phyloP scores from a whole-genome alignment of 1,284 basidiomycete species.

The Fomitiporia mediterranea region DNA sequence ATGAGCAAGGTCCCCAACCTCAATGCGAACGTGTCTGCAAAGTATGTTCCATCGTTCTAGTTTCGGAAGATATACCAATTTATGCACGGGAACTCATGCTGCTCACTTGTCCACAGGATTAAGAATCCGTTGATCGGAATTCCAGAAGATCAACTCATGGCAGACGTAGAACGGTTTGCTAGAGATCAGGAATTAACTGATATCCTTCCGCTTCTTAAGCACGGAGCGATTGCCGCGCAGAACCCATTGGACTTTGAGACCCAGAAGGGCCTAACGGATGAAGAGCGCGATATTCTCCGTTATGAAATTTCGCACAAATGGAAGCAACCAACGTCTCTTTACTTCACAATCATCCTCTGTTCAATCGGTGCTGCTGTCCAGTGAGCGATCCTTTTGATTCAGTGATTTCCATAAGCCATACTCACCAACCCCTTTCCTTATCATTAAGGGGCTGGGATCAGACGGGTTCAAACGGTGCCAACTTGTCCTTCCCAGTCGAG shows the following conservation, averaged over 20 bases:
- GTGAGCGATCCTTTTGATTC: slow-evolving; percentile 37
- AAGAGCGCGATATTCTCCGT: slow-evolving; percentile 44
- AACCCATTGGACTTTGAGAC: slow-evolving; percentile 46
- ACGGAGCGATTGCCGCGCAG: slow-evolving; percentile 59
- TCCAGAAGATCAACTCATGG: slow-evolving; percentile 37
- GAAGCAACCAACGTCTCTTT: slow-evolving; percentile 49
- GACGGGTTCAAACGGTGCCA: slow-evolving; percentile 59
- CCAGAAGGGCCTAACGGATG: slow-evolving; percentile 45
- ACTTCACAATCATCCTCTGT: slow-evolving; percentile 51
- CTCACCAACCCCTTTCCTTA: too few relatives aligned
- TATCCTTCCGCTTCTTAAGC: slow-evolving; percentile 40
- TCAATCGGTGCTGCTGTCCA: slow-evolving; percentile 67
- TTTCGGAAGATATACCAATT: too few relatives aligned
- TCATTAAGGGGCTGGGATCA: slow-evolving; percentile 52
- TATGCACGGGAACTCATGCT: too few relatives aligned
- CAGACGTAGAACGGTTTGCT: slow-evolving; percentile 44
- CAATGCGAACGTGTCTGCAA: slow-evolving; percentile 3
- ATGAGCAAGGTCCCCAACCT: slow-evolving; percentile 1
- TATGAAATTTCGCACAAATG: slow-evolving; percentile 58
- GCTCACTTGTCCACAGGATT: too few relatives aligned
- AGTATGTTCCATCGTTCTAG: slow-evolving; percentile 1
- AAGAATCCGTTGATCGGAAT: slow-evolving; percentile 52
- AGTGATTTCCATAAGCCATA: background rate
- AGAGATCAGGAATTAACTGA: slow-evolving; percentile 43
- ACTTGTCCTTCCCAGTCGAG: slow-evolving; percentile 56